Evolutionary conservation across 129 eudicot genomes (phyloP), one percentile per base, ranked within the genome.

Genomic region (Helichrysum umbraculigerum): DNA sequence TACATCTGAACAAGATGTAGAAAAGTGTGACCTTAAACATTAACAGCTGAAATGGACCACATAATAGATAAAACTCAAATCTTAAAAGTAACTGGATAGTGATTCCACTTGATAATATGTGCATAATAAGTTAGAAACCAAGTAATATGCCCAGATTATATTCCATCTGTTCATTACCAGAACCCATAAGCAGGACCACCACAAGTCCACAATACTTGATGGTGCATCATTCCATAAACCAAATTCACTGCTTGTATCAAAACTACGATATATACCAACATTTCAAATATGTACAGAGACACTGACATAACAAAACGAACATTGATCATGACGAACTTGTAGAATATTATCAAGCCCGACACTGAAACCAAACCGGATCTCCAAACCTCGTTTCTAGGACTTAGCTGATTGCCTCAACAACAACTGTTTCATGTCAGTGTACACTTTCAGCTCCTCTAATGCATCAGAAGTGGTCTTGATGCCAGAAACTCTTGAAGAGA

Each of bases 391-490:
- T 10, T 35, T 72, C 70, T 69, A 72, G 12, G 39, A 29, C 70
- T 72, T 82, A 68, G 78, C 70, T 0, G 85, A 85, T 72, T 86
- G 89, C 81, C 75, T 88, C 57, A 91, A 78, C 87, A 93, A 69
- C 60, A 64, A 33, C 22, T 85, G 85, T 83, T 89, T 94, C 90
- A 89, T 77, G 29, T 84, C 89, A 79, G 56, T 80, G 82, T 82
- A 94, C 28, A n/a, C 84, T 66, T 83, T 87, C 29, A 94, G 98
- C 88, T 94, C 97, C 54, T 91, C 90, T 12, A 94, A 69, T 56
- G 99, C 99, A 86, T 89, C 96, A 44, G 97, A 78, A 11, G 96
- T 85, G 32, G 96, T 91, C 73, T 76, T 89, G 62, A 86, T 66
- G 17, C 79, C 57, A 54, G 84, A 25, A 56, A 78, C 75, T 65